A percentile compares a stretch with the other conserved stretches of the same genome.
phyloP scores from a whole-genome alignment of 139 green algal species.

The Tetraselmis striata region DNA sequence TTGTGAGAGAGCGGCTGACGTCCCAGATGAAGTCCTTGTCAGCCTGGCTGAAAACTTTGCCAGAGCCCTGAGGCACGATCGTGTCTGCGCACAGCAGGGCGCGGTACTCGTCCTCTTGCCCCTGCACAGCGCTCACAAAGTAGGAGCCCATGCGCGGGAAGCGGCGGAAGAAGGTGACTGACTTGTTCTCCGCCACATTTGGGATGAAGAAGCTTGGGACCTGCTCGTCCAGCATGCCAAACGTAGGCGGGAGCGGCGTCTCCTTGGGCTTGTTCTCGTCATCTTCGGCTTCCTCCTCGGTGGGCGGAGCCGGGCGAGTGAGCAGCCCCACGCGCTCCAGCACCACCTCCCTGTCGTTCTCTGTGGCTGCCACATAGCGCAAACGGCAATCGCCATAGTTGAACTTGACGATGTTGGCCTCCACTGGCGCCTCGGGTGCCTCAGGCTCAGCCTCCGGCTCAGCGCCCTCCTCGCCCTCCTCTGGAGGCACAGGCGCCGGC shows the following conservation, averaged over 20 bases:
- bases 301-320: constrained; percentile 20
- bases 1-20: background rate
- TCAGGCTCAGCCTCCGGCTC: constrained; percentile 8
- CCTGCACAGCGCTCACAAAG: background rate
- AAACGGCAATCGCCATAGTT: constrained; percentile 50
- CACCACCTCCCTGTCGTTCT: constrained; percentile 30
- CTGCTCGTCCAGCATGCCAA: constrained; percentile 55
- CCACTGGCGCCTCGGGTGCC: background rate
- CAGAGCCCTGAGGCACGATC: background rate
- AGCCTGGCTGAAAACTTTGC: background rate
- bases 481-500: background rate
- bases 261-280: constrained; percentile 13
- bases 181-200: background rate
- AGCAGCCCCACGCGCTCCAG: constrained; percentile 33
- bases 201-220: background rate
- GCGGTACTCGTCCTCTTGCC: background rate
- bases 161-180: background rate
- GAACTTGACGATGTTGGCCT: constrained; percentile 7
- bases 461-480: constrained; percentile 11
- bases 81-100: background rate
- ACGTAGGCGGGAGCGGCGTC: constrained; percentile 34
- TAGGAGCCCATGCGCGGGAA: background rate
- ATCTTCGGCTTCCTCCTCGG: constrained; percentile 20
- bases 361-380: constrained; percentile 33
- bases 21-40: background rate